phyloP scores from a whole-genome alignment of 371 early-diverging fungal genomes.

The Syncephalastrum racemosum region DNA sequence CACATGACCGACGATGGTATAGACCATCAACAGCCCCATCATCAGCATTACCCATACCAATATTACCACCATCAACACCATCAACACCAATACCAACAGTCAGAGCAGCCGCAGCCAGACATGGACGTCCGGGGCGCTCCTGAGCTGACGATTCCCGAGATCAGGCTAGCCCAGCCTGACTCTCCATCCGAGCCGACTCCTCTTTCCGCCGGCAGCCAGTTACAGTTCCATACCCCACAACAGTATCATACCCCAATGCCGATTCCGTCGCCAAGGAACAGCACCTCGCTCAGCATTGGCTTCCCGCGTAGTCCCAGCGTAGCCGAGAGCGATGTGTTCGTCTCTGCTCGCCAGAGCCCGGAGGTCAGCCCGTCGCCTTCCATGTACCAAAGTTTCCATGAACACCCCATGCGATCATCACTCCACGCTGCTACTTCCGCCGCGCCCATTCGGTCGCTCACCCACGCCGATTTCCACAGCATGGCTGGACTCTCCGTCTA shows the following conservation, averaged over 20 bases:
- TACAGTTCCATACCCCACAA: not conserved
- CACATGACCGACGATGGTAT: constrained; percentile 2
- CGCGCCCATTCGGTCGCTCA: no score
- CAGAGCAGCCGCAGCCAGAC: no score
- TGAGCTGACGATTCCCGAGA: constrained; percentile 33
- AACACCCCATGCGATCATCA: not conserved
- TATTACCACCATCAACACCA: no score
- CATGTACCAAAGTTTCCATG: constrained; percentile 6
- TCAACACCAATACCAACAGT: no score
- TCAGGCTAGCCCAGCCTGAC: constrained; percentile 36
- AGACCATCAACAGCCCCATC: constrained; percentile 4
- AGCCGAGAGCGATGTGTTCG: constrained; percentile 27
- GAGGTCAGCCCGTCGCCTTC: constrained; percentile 16
- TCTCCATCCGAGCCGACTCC: not conserved
- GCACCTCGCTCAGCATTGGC: constrained; percentile 7
- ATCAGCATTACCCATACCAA: not conserved
- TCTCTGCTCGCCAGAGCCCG: constrained; percentile 30
- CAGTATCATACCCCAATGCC: not conserved
- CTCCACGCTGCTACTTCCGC: no score
- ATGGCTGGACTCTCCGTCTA: no score
- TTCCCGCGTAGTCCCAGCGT: constrained; percentile 19
- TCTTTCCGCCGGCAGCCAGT: not conserved
- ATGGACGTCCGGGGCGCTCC: not conserved
- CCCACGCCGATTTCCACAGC: no score
- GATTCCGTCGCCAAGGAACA: not conserved